Percentiles rank a stretch among this genome's conserved stretches.
These are phyloP conservation scores for Aspergillus ibericus DNA, from an alignment of 2,329 filamentous ascomycete genomes.

Conservation along the genomic window DNA sequence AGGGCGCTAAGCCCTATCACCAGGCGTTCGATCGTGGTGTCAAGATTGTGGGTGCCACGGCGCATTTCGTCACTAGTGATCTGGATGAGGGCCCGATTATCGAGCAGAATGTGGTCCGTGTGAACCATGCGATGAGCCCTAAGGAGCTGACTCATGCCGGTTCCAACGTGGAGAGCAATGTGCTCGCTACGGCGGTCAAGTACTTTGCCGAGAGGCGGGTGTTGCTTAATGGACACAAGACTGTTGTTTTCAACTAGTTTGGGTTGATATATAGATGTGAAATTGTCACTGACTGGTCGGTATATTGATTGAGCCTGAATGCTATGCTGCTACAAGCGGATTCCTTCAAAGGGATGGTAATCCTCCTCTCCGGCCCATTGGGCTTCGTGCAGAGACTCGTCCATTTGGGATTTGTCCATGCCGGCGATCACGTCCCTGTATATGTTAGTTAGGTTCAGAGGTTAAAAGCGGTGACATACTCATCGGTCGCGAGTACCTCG, in stretches of 20 bases:
- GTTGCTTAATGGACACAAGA: slow-evolving; percentile 77
- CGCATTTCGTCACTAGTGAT: slow-evolving; percentile 83
- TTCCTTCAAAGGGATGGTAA: slow-evolving; percentile 23
- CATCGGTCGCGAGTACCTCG: slow-evolving; percentile 54
- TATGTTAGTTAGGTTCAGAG: neutral
- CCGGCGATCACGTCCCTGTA: slow-evolving; percentile 46
- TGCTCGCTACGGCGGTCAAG: slow-evolving; percentile 77
- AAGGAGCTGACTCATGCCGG: slow-evolving; percentile 77
- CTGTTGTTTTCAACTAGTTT: slow-evolving; percentile 68
- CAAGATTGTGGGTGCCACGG: slow-evolving; percentile 84
- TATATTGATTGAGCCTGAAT: neutral
- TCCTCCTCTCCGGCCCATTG: slow-evolving; percentile 33
- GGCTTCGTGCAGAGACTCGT: slow-evolving; percentile 48
- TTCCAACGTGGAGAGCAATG: slow-evolving; percentile 80
- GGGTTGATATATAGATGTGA: neutral
- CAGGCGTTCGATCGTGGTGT: slow-evolving; percentile 83
- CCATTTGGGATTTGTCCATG: slow-evolving; percentile 53
- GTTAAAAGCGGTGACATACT: slow-evolving; percentile 40
- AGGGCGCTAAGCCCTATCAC: slow-evolving; percentile 85
- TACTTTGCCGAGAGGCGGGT: slow-evolving; percentile 78
- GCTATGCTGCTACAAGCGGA: neutral
- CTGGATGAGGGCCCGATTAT: slow-evolving; percentile 86
- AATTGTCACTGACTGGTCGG: neutral
- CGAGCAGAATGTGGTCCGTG: slow-evolving; percentile 75
- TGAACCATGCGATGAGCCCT: slow-evolving; percentile 73